These are phyloP conservation scores for Durusdinium trenchii DNA, from an alignment of 73 alveolate genomes.

Conservation along the genomic window DNA sequence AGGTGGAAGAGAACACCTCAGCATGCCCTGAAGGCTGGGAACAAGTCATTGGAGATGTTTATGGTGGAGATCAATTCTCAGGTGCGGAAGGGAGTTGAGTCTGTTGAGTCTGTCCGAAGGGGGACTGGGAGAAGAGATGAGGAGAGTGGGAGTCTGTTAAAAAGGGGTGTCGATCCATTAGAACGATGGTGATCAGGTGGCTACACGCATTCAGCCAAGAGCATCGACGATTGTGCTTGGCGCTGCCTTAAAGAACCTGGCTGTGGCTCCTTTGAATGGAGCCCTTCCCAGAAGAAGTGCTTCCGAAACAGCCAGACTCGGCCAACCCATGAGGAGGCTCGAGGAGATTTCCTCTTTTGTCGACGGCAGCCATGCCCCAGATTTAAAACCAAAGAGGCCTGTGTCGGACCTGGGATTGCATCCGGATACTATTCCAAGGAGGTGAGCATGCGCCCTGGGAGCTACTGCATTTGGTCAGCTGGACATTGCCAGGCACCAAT, in stretches of 20 bases:
- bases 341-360: conserved; percentile 52
- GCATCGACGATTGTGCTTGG: conserved; percentile 81
- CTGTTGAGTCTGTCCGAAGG: background rate
- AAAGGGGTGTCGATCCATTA: background rate
- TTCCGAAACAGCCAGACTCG: conserved; percentile 77
- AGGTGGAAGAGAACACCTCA: background rate
- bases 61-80: conserved; percentile 84
- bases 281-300: conserved; percentile 61
- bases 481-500: conserved; percentile 68
- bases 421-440: conserved; percentile 87
- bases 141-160: background rate
- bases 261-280: conserved; percentile 87
- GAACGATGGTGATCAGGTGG: conserved; percentile 15
- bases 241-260: conserved; percentile 68
- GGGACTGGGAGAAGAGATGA: background rate
- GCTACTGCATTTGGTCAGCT: conserved; percentile 78
- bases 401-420: conserved; percentile 73
- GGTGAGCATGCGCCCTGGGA: conserved; percentile 82
- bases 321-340: conserved; percentile 50
- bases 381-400: conserved; percentile 56
- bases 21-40: conserved; percentile 63
- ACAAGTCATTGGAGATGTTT: conserved; percentile 67
- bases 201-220: conserved; percentile 49
- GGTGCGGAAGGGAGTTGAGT: background rate
- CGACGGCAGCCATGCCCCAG: conserved; percentile 91